A percentile compares a stretch with the other conserved stretches of the same genome.
Evolutionary conservation across 768 basidiomycete genomes (phyloP).

Genomic region (Fomitopsis pulvina): DNA sequence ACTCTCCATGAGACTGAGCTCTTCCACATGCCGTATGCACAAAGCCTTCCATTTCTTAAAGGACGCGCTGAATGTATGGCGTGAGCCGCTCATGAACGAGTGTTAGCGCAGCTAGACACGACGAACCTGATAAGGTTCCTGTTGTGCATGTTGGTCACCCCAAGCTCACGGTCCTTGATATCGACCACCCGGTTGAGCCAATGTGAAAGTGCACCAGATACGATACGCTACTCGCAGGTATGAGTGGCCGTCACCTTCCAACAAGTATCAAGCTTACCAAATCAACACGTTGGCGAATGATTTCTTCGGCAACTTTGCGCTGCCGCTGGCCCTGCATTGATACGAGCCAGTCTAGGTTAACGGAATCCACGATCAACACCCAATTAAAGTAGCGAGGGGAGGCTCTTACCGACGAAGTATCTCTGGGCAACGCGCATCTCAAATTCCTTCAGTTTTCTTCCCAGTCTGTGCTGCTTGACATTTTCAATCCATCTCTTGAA

Average conservation of each 20-base stretch:
- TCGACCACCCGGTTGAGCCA: conserved; percentile 77
- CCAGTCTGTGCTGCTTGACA: conserved; percentile 36
- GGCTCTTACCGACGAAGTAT: conserved; percentile 29
- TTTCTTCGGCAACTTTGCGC: conserved; percentile 36
- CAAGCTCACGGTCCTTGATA: conserved; percentile 67
- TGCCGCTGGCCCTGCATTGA: conserved; percentile 32
- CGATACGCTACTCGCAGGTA: conserved; percentile 37
- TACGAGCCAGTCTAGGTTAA: conserved; percentile 41
- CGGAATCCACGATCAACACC: not conserved
- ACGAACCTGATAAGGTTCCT: conserved; percentile 34
- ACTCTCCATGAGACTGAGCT: conserved; percentile 76
- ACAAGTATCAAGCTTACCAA: conserved; percentile 27
- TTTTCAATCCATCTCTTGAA: conserved; percentile 45
- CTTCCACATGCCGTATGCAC: conserved; percentile 59
- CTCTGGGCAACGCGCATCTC: conserved; percentile 31
- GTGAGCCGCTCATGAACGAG: no score
- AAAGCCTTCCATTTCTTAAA: conserved; percentile 67
- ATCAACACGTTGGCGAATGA: conserved; percentile 32
- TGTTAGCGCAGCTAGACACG: no score
- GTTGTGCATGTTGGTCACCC: conserved; percentile 44
- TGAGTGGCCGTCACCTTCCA: not conserved
- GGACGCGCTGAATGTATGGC: conserved; percentile 33
- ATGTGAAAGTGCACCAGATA: conserved; percentile 37
- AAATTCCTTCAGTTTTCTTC: conserved; percentile 38
- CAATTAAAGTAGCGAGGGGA: not conserved